Base-by-base conservation (phyloP, 306 rosid genomes). In the Rosa persica region DNA sequence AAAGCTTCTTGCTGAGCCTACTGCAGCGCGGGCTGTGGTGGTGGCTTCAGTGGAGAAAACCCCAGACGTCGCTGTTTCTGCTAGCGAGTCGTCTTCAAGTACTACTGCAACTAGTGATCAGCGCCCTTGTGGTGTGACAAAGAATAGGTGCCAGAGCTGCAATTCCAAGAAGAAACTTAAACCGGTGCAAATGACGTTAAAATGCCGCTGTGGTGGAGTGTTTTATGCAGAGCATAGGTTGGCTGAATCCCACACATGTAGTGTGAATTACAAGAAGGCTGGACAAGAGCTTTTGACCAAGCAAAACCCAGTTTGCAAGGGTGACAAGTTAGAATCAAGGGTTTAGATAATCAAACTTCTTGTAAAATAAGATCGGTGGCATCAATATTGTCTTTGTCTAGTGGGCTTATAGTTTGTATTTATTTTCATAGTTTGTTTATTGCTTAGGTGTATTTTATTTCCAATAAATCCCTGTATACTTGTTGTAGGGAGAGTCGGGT, bases 121-220 rank as follows among this genome's bases (percentile, higher is more conserved):
- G 39, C 46, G 34, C 34, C 17, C 68, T 12, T 5, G 11, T 62
- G 68, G 19, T 30, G 68, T 34, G 40, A n/a, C 16, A 72, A 78
- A 38, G 66, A 82, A 54, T 3, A 66, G 64, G 69, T 82, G 82
- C 47, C 36, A 12, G 12, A 51, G 6, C 5, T 20, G 17, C n/a
- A 38, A 23, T 39, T 82, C 76, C 72, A 66, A 55, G 46, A 78
- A 73, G 72, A 78, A 54, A 16, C 54, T 82, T 6, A 75, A 72
- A 5, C 42, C 40, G 36, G 42, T 15, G 42, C 10, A 30, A 62
- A 27, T 66, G 49, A n/a, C 82, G 46, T 67, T 73, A 23, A 16
- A 9, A 0, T 82, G 85, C 74, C 71, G 79, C 1, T 73, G 82
- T 49, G 58, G 72, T 6, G 78, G 75, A 10, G 60, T 65, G 72